These are phyloP conservation scores for Anthostomella pinea DNA, from an alignment of 2,329 filamentous ascomycete species.

Conservation along the genomic window DNA sequence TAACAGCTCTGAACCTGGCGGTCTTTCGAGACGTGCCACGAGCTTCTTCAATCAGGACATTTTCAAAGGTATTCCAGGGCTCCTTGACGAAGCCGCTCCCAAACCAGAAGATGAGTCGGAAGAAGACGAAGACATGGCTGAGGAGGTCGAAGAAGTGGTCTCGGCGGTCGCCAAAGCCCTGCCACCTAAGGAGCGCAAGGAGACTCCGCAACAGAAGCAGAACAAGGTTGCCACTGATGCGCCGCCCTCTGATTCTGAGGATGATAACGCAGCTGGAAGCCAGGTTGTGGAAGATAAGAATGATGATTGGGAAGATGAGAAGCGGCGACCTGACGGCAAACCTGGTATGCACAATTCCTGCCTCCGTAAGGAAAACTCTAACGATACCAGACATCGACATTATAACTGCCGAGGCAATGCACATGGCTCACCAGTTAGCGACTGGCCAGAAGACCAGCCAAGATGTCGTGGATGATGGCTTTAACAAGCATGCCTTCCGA, in stretches of 20 bases:
- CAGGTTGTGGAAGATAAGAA: constrained; percentile 57
- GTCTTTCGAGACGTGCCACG: constrained; percentile 78
- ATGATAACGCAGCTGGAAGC: constrained; percentile 43
- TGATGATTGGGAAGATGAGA: constrained; percentile 65
- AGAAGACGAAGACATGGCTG: constrained; percentile 27
- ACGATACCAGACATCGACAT: constrained; percentile 78
- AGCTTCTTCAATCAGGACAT: constrained; percentile 95
- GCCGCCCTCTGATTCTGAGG: constrained; percentile 28
- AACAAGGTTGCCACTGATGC: constrained; percentile 16
- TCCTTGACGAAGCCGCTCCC: constrained; percentile 58
- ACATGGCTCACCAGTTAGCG: constrained; percentile 86
- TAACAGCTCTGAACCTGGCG: constrained; percentile 44
- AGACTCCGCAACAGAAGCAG: constrained; percentile 18
- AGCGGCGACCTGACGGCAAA: constrained; percentile 60
- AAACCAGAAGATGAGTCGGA: constrained; percentile 27
- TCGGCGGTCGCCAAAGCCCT: constrained; percentile 22
- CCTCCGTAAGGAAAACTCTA: constrained; percentile 12
- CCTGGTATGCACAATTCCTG: constrained; percentile 47
- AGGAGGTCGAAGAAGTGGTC: constrained; percentile 29
- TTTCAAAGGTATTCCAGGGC: constrained; percentile 76
- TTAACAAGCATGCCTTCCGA: constrained; percentile 89
- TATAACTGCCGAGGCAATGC: constrained; percentile 99
- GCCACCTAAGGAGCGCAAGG: constrained; percentile 21
- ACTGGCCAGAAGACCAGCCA: constrained; percentile 76
- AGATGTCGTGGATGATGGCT: constrained; percentile 84